Percentiles rank a stretch among this genome's conserved stretches.
phyloP scores from a whole-genome alignment of 1,139 yeast genomes.

The Dujonia santamariae region DNA sequence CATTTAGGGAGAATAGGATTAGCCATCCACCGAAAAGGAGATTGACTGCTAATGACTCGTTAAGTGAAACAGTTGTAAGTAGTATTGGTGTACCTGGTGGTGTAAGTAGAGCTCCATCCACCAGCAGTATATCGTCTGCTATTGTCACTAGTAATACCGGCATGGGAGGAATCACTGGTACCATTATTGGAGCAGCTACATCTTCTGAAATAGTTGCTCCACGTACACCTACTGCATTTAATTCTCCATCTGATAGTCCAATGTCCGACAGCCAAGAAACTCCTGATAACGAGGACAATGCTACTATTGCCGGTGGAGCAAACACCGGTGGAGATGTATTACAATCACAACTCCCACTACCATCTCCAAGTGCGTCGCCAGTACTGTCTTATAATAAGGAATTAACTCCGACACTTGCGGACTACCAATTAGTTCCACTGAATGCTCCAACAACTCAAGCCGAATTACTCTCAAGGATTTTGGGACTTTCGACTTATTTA shows the following conservation, averaged over 20 bases:
- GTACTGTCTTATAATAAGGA: conserved; percentile 28
- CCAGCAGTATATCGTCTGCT: not conserved
- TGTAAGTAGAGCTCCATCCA: not conserved
- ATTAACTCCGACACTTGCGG: not conserved
- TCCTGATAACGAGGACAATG: conserved; percentile 12
- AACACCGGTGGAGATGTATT: not conserved
- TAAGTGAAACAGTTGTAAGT: conserved; percentile 1
- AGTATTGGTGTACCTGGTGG: not conserved
- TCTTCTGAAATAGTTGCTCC: conserved; percentile 13
- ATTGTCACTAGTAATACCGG: not conserved
- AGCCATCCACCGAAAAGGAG: conserved; percentile 43
- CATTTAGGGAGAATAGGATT: conserved; percentile 18
- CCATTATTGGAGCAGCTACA: conserved; percentile 2
- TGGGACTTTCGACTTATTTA: conserved; percentile 32
- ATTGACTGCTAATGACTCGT: conserved; percentile 19
- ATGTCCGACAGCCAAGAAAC: conserved; percentile 36
- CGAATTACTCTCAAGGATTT: conserved; percentile 37
- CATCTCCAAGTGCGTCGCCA: conserved; percentile 72
- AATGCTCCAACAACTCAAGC: conserved; percentile 36
- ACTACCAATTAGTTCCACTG: conserved; percentile 12
- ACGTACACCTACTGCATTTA: conserved; percentile 30
- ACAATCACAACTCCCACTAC: conserved; percentile 47
- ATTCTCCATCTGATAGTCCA: conserved; percentile 37
- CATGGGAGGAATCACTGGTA: not conserved
- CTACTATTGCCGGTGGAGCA: not conserved